Evolutionary conservation across 2,329 filamentous ascomycete genomes (phyloP).

Genomic region (Fusarium fracticaudum): DNA sequence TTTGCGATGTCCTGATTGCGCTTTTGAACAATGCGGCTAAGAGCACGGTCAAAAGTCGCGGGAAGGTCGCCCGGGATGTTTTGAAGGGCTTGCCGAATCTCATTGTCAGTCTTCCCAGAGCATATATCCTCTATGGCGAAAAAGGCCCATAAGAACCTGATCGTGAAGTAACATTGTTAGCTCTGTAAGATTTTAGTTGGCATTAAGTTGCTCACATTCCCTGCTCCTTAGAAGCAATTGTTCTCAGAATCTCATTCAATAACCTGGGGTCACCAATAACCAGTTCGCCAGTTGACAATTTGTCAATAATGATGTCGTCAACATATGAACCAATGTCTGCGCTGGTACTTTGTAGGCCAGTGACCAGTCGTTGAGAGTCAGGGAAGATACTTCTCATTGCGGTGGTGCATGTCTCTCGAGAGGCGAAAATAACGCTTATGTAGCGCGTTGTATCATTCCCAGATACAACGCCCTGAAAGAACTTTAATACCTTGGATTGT

Average conservation of each 20-base stretch:
- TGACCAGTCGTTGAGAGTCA: too few relatives aligned
- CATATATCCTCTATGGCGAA: conserved; percentile 24
- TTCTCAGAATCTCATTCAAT: neutral
- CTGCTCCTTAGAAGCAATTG: neutral
- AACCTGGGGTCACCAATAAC: accelerated
- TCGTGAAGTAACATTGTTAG: accelerated
- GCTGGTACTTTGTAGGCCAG: neutral
- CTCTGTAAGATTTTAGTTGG: accelerated
- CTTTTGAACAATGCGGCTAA: neutral
- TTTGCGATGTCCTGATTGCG: neutral
- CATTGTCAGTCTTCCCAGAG: neutral
- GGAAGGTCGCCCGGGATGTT: conserved; percentile 11
- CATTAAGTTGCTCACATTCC: neutral
- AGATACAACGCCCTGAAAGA: too few relatives aligned
- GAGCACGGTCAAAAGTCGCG: conserved; percentile 10
- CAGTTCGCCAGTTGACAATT: neutral
- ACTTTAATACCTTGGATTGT: too few relatives aligned
- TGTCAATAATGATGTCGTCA: neutral
- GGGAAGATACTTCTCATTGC: neutral
- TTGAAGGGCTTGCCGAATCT: conserved; percentile 5
- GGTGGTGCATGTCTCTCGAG: neutral
- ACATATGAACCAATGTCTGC: neutral
- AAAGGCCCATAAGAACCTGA: conserved; percentile 29
- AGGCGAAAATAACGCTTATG: too few relatives aligned
- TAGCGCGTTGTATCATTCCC: too few relatives aligned